Evolutionary conservation across 495 filamentous ascomycete genomes (phyloP).

Genomic region (Tuber umbilicatum): DNA sequence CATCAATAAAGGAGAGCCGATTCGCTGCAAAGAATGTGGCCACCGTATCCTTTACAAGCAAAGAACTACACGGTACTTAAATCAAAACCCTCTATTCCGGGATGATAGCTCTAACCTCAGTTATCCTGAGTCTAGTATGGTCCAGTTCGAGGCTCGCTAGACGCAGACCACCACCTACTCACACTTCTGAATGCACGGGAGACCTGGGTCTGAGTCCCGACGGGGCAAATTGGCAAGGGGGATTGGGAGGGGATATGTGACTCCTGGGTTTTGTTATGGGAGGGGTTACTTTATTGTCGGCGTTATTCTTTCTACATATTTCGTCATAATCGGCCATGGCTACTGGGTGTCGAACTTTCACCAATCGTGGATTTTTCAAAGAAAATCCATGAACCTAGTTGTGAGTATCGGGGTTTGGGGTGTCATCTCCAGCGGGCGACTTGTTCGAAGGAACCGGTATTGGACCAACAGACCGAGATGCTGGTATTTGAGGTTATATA

Average conservation of each 20-base stretch:
- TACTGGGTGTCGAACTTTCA: neutral
- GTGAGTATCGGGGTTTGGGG: neutral
- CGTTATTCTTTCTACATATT: neutral
- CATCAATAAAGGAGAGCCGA: constrained; percentile 75
- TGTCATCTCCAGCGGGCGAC: neutral
- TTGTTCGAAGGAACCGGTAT: neutral
- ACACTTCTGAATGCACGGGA: neutral
- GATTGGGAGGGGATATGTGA: neutral
- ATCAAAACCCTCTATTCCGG: neutral
- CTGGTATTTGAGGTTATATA: neutral
- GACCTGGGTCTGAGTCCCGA: neutral
- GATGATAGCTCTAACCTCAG: constrained; percentile 6
- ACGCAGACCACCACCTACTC: neutral
- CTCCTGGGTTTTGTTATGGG: neutral
- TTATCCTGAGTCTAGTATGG: constrained; percentile 57
- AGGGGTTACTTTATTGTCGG: neutral
- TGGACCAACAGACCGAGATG: neutral
- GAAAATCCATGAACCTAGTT: neutral
- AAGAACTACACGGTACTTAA: constrained; percentile 82
- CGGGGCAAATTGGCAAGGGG: neutral
- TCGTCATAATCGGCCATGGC: neutral
- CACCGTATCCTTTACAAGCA: constrained; percentile 97
- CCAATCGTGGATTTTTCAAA: neutral
- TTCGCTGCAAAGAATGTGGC: constrained; percentile 93
- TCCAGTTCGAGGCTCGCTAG: constrained; percentile 92